Evolutionary conservation across 2,329 filamentous ascomycete genomes (phyloP).

Genomic region (Hypoxylon sp.): DNA sequence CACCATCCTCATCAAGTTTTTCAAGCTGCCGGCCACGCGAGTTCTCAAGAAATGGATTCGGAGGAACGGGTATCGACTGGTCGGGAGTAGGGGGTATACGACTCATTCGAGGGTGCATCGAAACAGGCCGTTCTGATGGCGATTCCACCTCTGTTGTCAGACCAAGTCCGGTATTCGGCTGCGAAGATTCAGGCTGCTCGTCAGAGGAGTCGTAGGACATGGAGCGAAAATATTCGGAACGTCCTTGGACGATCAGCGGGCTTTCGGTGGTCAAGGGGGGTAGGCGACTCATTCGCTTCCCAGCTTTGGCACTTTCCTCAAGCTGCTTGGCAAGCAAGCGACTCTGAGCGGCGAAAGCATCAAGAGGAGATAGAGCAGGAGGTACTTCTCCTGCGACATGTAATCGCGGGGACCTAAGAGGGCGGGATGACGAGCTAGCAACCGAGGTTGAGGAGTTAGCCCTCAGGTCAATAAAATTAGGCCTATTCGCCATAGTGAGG

Average conservation of each 20-base stretch:
- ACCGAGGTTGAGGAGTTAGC: slow-evolving; percentile 69
- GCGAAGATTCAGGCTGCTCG: slow-evolving; percentile 60
- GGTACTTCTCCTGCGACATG: slow-evolving; percentile 86
- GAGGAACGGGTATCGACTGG: slow-evolving; percentile 63
- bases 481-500: slow-evolving; percentile 68
- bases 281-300: slow-evolving; percentile 85
- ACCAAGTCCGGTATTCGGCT: slow-evolving; percentile 62
- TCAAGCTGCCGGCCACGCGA: slow-evolving; percentile 60
- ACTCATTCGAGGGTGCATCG: slow-evolving; percentile 83
- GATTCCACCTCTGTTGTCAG: slow-evolving; percentile 70
- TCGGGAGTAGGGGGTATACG: slow-evolving; percentile 69
- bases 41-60: slow-evolving; percentile 59
- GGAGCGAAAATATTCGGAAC: slow-evolving; percentile 86
- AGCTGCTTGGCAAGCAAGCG: slow-evolving; percentile 89
- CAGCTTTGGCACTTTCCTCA: slow-evolving; percentile 81
- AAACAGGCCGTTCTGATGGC: slow-evolving; percentile 73
- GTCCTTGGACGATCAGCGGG: slow-evolving; percentile 80
- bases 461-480: slow-evolving; percentile 72
- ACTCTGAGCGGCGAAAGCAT: slow-evolving; percentile 94
- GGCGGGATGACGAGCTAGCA: slow-evolving; percentile 63
- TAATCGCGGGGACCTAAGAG: slow-evolving; percentile 79
- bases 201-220: slow-evolving; percentile 74
- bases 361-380: slow-evolving; percentile 91
- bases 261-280: slow-evolving; percentile 87
- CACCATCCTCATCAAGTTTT: slow-evolving; percentile 58